Base-by-base conservation (phyloP, 2,329 filamentous ascomycete genomes). In the Alternaria sp. region DNA sequence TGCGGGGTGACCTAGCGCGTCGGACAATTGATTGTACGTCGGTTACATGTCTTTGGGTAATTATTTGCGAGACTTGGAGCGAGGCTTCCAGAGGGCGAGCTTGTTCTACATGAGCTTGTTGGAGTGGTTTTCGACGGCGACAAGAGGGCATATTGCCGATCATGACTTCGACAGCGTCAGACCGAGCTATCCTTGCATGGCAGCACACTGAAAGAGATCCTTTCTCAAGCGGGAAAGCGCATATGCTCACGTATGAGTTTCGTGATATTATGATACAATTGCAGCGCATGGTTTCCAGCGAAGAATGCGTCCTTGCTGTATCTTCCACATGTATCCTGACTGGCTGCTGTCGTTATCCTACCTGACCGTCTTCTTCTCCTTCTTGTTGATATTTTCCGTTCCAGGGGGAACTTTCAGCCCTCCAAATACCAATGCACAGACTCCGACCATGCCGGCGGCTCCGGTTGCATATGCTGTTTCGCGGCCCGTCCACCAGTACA, bases 401-500 rank as follows among this genome's bases (percentile, higher is more conserved):
- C 75, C 78, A 12, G 78, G 77, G 4, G 91, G 91, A 20, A 88
- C 84, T 80, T 89, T 92, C 64, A 97, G 79, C 0, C 86, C 87
- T 20, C 86, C 84, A 75, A 96, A 91, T 0, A 91, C 92, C 24
- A 93, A 79, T 11, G 84, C 84, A 44, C 86, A 85, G 11, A 98
- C 94, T 1, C 84, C 87, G 5, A 91, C 79, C 82, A 98, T 96
- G 5, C 93, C 93, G 12, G 87, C 84, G 0, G 92, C 91, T 4
- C 95, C 95, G 70, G 93, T 85, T 1, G 83, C 84, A 78, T 98
- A 99, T 2, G 95, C 95, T 11, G 89, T 85, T 74, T 96, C 91
- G 47, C 95, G 85, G 0, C 95, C 95, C 7, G 93, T 94, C 95
- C 95, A 99, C 95, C 95, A 99, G 81, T 99, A 99, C 57, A 99